Conservation (phyloP, 345 rosid genomes). For the Populus alba region DNA sequence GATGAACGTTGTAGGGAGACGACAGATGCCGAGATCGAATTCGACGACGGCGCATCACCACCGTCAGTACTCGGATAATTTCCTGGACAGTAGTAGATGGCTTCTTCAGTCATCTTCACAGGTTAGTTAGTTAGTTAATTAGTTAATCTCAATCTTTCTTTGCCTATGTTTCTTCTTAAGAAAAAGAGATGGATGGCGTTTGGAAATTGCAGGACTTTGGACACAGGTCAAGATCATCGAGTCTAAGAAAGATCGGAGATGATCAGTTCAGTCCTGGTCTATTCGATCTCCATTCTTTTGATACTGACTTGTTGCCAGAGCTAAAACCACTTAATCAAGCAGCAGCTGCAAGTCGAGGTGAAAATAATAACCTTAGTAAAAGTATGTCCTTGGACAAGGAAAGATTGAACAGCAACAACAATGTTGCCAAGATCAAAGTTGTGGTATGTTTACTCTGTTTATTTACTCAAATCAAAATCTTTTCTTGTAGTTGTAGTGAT, state of each 20-base stretch:
- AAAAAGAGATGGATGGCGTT: too few species aligned
- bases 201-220: conserved; percentile 34
- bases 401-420: conserved; percentile 35
- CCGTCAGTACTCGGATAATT: conserved; percentile 53
- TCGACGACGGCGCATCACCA: conserved; percentile 45
- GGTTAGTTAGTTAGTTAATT: not conserved
- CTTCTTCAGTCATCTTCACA: conserved; percentile 38
- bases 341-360: conserved; percentile 2
- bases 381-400: conserved; percentile 51
- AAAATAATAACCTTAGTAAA: conserved; percentile 37
- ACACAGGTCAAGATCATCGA: conserved; percentile 35
- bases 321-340: conserved; percentile 28
- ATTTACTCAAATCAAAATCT: too few species aligned
- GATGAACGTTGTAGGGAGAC: conserved; percentile 43
- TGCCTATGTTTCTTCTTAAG: not conserved
- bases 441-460: conserved; percentile 36
- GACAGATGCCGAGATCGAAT: conserved; percentile 44
- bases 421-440: conserved; percentile 66
- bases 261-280: conserved; percentile 51
- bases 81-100: conserved; percentile 42
- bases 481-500: not conserved
- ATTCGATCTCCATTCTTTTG: conserved; percentile 61
- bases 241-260: conserved; percentile 39
- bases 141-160: not conserved
- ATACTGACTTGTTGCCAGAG: conserved; percentile 57